Base-by-base conservation (phyloP, 1,284 basidiomycete species). In the Pascua guehoae region DNA sequence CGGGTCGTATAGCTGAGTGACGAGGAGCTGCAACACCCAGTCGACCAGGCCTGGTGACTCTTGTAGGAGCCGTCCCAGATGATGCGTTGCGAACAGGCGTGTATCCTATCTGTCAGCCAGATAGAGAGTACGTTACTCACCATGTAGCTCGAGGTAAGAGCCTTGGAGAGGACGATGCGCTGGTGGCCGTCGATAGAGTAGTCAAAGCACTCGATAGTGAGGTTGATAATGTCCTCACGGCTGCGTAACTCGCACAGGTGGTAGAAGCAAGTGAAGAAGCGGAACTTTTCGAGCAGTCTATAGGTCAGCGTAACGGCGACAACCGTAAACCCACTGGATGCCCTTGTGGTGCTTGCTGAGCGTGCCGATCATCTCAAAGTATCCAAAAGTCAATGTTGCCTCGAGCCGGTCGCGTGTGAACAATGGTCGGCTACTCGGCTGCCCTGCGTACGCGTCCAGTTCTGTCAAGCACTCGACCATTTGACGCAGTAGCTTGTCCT, bases 1-100 rank as follows among this genome's bases (percentile, higher is more conserved):
- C 2, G 91, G 88, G 70, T 99, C 96, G 74, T 98, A 98, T 16
- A 98, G 80, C 75, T 99, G 96, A 0, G 93, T 97, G 24, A 98
- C 81, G 24, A 98, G 84, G 5, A 98, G 82, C 12, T 88, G 85
- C 38, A 96, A 79, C 16, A 86, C 90, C 93, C 93, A 97, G 5
- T 87, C 83, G 40, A 80, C 80, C 41, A 86, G 84, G 60, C 89
- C 86, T n/a, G 72, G 67, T 0, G 66, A 53, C 9, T 74, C 70
- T 37, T 72, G 68, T 8, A 78, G 65, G 40, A 95, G 79, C 37
- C 85, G 81, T n/a, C 90, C 91, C 1, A 98, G 81, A 71, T 92
- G 89, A 58, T 85, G 84, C 0, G 95, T 98, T 0, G 95, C 89
- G 69, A 89, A 91, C 12, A 90, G 78, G 32, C 96, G 87, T 52